Percentiles rank a stretch among this genome's conserved stretches.
These are phyloP conservation scores for Boletus pseudopeckii DNA, from an alignment of 768 basidiomycete genomes.

Conservation along the genomic window DNA sequence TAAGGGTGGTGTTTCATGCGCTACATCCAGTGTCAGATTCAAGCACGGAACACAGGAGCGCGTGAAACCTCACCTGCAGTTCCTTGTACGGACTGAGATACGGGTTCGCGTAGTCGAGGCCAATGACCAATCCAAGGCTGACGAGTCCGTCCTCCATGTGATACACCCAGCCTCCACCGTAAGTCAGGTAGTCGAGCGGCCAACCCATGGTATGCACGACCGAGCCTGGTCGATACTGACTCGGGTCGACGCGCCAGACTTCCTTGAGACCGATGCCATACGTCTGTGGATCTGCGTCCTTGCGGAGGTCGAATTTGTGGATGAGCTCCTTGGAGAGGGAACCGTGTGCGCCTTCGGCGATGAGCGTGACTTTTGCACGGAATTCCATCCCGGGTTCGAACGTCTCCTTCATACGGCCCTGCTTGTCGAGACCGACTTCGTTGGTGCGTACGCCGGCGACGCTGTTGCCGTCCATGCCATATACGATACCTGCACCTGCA, in stretches of 20 bases:
- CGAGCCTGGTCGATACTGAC: constrained; percentile 58
- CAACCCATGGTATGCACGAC: constrained; percentile 95
- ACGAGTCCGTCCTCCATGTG: constrained; percentile 94
- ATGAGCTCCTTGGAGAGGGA: constrained; percentile 80
- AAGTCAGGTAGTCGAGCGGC: constrained; percentile 77
- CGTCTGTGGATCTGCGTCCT: constrained; percentile 75
- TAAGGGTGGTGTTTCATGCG: constrained; percentile 97
- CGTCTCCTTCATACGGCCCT: constrained; percentile 71
- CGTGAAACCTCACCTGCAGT: constrained; percentile 63
- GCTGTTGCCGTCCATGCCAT: constrained; percentile 46
- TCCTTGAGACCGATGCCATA: constrained; percentile 97
- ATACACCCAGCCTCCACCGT: constrained; percentile 90
- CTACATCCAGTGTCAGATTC: constrained; percentile 32
- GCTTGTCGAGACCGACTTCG: constrained; percentile 86
- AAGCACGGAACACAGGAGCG: background rate
- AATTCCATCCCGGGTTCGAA: constrained; percentile 99
- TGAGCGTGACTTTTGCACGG: constrained; percentile 83
- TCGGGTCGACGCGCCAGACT: constrained; percentile 84
- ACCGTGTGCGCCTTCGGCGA: constrained; percentile 95
- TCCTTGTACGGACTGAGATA: constrained; percentile 90
- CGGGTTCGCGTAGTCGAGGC: constrained; percentile 92
- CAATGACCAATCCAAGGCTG: constrained; percentile 86
- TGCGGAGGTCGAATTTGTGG: constrained; percentile 69
- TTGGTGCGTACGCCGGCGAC: constrained; percentile 81
- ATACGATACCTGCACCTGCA: constrained; percentile 82